Conservation (phyloP, 2,329 filamentous ascomycete species). For the Penicillium palitans region DNA sequence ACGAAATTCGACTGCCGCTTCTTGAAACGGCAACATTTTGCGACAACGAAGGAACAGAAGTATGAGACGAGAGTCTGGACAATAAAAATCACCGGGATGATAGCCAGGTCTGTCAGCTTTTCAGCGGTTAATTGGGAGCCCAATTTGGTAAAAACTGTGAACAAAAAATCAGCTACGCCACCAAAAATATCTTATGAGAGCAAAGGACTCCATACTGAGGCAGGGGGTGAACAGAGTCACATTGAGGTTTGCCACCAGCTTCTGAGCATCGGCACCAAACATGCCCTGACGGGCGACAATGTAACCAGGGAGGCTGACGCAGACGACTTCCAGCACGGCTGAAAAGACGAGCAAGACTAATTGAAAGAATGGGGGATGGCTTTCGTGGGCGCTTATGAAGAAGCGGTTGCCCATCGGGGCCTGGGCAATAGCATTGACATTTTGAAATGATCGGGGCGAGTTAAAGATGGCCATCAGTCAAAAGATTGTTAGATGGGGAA, state of each 20-base stretch:
- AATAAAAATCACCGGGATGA: conserved; percentile 93
- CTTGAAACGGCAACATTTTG: conserved; percentile 75
- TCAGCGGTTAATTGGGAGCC: conserved; percentile 90
- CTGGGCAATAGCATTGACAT: conserved; percentile 38
- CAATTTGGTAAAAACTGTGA: conserved; percentile 87
- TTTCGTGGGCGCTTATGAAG: conserved; percentile 33
- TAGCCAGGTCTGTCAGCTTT: conserved; percentile 83
- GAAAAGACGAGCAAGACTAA: conserved; percentile 85
- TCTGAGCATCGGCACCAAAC: conserved; percentile 94
- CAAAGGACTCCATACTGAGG: conserved; percentile 65
- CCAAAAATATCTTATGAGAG: background rate
- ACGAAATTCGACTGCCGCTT: conserved; percentile 91
- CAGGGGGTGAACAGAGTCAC: conserved; percentile 96
- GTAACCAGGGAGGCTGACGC: conserved; percentile 90
- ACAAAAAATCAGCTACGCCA: background rate
- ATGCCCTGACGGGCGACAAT: conserved; percentile 86
- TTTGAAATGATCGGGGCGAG: conserved; percentile 50
- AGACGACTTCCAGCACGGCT: conserved; percentile 92
- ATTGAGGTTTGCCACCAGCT: conserved; percentile 94
- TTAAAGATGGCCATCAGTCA: conserved; percentile 48
- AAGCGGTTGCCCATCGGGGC: conserved; percentile 24
- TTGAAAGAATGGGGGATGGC: conserved; percentile 55
- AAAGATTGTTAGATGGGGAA: background rate
- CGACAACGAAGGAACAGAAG: conserved; percentile 67
- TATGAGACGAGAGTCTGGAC: conserved; percentile 88